Conservation (phyloP, 352 stramenopile genomes). For the Phytophthora pseudosyringae region DNA sequence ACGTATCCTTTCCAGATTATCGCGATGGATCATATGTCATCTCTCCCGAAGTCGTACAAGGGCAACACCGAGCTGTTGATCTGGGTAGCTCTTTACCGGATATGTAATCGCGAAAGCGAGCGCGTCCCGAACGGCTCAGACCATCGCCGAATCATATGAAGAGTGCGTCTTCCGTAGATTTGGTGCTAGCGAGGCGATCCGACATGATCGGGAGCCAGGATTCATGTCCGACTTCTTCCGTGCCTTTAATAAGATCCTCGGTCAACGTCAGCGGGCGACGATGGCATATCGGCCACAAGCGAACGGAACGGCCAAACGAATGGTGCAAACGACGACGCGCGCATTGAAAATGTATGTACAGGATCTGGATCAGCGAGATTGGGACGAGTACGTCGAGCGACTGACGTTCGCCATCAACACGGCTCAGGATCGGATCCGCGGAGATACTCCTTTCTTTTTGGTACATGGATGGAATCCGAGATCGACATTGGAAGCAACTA, state of each 20-base stretch:
- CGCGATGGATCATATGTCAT: neutral
- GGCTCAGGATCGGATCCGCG: constrained; percentile 7
- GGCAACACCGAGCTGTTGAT: neutral
- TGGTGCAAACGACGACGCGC: constrained; percentile 30
- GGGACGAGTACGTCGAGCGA: constrained; percentile 33
- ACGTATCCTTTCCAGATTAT: constrained; percentile 1
- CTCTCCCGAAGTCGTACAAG: no score
- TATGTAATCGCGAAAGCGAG: neutral
- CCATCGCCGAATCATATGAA: constrained; percentile 33
- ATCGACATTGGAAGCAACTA: constrained; percentile 19
- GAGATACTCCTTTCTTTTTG: constrained; percentile 11
- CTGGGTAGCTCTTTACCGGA: neutral
- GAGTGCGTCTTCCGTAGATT: constrained; percentile 24
- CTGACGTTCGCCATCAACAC: constrained; percentile 9
- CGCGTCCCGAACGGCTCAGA: constrained; percentile 19
- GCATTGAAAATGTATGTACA: constrained; percentile 32
- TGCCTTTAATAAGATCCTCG: constrained; percentile 23
- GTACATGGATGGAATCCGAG: constrained; percentile 14
- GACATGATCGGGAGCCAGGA: constrained; percentile 28
- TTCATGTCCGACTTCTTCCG: constrained; percentile 41
- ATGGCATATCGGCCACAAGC: constrained; percentile 30
- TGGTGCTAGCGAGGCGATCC: constrained; percentile 25
- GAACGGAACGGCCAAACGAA: constrained; percentile 26
- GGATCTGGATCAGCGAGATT: constrained; percentile 30
- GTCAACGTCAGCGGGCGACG: constrained; percentile 12